phyloP scores from a whole-genome alignment of 371 early-diverging fungal species.

The Nosema muscidifuracis region DNA sequence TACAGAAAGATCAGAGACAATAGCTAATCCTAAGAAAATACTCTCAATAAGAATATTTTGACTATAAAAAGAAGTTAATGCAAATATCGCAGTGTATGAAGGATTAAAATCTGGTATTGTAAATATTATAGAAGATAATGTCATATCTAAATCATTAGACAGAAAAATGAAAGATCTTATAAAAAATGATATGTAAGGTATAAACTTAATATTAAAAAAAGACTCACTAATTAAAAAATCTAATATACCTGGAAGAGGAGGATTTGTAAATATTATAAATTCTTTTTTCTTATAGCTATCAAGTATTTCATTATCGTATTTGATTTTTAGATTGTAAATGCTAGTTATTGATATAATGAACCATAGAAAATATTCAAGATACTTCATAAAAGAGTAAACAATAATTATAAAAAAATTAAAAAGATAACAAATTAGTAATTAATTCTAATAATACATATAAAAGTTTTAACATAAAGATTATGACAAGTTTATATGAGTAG shows the following conservation, averaged over 20 bases:
- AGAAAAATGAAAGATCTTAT: not conserved
- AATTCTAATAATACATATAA: too few species aligned
- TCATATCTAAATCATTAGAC: not conserved
- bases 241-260: not conserved
- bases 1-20: not conserved
- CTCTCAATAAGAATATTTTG: not conserved
- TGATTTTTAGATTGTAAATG: too few species aligned
- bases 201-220: not conserved
- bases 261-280: not conserved
- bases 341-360: not conserved
- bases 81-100: not conserved
- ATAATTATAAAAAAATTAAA: too few species aligned
- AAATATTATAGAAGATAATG: not conserved
- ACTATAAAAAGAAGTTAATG: not conserved
- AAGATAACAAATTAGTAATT: too few species aligned
- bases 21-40: not conserved
- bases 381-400: too few species aligned
- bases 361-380: too few species aligned
- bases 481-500: too few species aligned
- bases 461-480: too few species aligned
- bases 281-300: not conserved
- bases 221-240: not conserved
- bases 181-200: not conserved
- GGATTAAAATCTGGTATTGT: not conserved
- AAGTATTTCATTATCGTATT: too few species aligned